Evolutionary conservation across 2,329 filamentous ascomycete genomes (phyloP), one percentile per base, ranked within the genome.

Genomic region (Seiridium unicorne): DNA sequence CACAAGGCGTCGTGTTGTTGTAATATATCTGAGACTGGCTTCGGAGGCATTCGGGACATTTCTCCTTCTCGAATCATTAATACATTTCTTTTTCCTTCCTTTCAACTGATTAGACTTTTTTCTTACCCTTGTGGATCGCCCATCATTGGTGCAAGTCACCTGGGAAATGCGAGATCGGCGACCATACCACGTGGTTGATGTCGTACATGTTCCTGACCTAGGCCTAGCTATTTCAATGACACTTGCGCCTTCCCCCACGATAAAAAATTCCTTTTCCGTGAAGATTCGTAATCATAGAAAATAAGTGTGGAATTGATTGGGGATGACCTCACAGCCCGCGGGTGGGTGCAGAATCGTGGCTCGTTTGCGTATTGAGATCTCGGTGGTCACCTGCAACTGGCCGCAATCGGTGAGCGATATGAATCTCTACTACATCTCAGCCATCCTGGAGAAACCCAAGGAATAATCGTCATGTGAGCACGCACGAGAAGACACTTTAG

Each of bases 341-440:
- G 54, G 54, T 57, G 44, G 44, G 31, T 57, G 54, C 54, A 57
- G 31, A 46, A 26, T 46, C 44, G 26, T 57, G 36, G 36, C 35
- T 32, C 11, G 26, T 44, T 44, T 8, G 18, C 2, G 44, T 46
- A 46, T 46, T 26, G 44, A 46, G 26, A 46, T 18, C 13, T 46
- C 13, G 44, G 13, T 18, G 13, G 44, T 46, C 26, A 46, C 13
- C 44, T 46, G 10, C 13, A 46, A 18, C 49, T 55, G 51, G 32
- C 10, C 11, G 38, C 13, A 42, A 42, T 7, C 7, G 7, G 7
- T 42, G 7, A 8, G 38, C 38, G 7, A 8, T 42, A 7, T 42
- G 7, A 7, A 13, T 1, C 38, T 42, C 38, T 13, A 42, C 7
- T 13, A 42, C 38, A 42, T 42, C 1, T 42, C 13, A 13, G 13